A percentile compares a stretch with the other conserved stretches of the same genome.
phyloP scores from a whole-genome alignment of 495 filamentous ascomycete genomes.

The Tuber microsphaerosporum region DNA sequence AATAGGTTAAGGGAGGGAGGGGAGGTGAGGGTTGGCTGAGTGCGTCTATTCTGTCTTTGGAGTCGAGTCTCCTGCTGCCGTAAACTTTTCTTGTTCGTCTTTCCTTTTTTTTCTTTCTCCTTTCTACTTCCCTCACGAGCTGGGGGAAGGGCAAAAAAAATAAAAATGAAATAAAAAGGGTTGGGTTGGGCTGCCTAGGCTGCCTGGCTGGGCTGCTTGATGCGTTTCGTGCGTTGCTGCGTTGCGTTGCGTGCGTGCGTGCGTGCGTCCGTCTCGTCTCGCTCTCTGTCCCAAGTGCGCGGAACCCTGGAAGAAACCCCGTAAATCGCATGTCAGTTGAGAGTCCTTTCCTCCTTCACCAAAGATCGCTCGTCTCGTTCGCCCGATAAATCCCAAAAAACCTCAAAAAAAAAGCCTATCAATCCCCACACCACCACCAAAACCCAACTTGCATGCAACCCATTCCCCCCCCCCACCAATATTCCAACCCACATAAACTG shows the following conservation, averaged over 20 bases:
- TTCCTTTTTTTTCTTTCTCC: neutral
- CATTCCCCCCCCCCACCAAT: neutral
- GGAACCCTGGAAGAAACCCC: constrained; percentile 36
- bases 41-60: constrained; percentile 26
- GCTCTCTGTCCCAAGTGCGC: constrained; percentile 32
- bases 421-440: constrained; percentile 18
- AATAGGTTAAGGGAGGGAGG: constrained; percentile 33
- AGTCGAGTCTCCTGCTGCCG: constrained; percentile 9
- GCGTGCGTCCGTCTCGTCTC: constrained; percentile 26
- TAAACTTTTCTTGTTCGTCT: neutral
- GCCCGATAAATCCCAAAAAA: constrained; percentile 27
- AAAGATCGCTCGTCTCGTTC: constrained; percentile 24
- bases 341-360: constrained; percentile 31
- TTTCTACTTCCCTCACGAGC: neutral
- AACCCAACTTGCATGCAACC: constrained; percentile 6
- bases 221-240: constrained; percentile 20
- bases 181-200: constrained; percentile 21
- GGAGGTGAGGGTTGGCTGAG: constrained; percentile 35
- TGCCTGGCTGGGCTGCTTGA: constrained; percentile 31
- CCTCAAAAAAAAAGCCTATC: neutral
- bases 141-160: constrained; percentile 11
- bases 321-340: constrained; percentile 33
- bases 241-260: constrained; percentile 9
- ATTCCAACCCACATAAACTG: constrained; percentile 1
- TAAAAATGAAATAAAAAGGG: constrained; percentile 11